Evolutionary conservation across 495 filamentous ascomycete species (phyloP).

Genomic region (Monascus purpureus): DNA sequence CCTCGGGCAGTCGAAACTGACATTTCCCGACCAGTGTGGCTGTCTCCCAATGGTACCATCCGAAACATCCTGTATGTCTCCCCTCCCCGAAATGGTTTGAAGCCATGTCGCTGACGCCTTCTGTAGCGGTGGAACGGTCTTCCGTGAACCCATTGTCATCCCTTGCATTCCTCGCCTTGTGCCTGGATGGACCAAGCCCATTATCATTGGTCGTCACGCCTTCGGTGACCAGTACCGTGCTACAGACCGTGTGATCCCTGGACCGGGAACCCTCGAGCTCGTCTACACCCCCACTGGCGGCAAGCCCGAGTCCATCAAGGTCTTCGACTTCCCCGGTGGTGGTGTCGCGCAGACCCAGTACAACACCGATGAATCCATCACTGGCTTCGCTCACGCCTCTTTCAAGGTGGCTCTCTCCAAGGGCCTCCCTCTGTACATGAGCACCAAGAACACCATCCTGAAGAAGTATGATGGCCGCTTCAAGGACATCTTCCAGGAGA

Average conservation of each 20-base stretch:
- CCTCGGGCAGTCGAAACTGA: slow-evolving; percentile 2
- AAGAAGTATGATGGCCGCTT: slow-evolving; percentile 98
- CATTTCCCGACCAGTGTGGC: slow-evolving; percentile 56
- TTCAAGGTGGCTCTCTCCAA: slow-evolving; percentile 91
- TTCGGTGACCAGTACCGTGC: slow-evolving; percentile 98
- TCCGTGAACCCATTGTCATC: slow-evolving; percentile 96
- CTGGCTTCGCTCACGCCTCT: slow-evolving; percentile 83
- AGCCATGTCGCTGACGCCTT: slow-evolving; percentile 1
- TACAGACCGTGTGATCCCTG: slow-evolving; percentile 69
- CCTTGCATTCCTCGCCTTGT: slow-evolving; percentile 81
- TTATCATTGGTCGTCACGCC: slow-evolving; percentile 96
- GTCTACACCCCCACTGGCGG: slow-evolving; percentile 80
- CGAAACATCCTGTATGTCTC: slow-evolving; percentile 63
- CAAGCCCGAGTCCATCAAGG: slow-evolving; percentile 72
- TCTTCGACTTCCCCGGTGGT: slow-evolving; percentile 78
- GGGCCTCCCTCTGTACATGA: slow-evolving; percentile 86
- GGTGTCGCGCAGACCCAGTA: slow-evolving; percentile 91
- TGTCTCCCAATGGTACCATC: slow-evolving; percentile 96
- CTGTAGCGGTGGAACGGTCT: slow-evolving; percentile 80
- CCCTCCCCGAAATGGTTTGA: neutral
- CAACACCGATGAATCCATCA: slow-evolving; percentile 92
- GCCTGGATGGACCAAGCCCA: slow-evolving; percentile 93
- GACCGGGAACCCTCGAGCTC: slow-evolving; percentile 78
- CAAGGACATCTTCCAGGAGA: slow-evolving; percentile 98
- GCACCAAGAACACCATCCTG: slow-evolving; percentile 98